These are phyloP conservation scores for Leccinum fuscescens DNA, from an alignment of 1,284 basidiomycete genomes.

Conservation along the genomic window DNA sequence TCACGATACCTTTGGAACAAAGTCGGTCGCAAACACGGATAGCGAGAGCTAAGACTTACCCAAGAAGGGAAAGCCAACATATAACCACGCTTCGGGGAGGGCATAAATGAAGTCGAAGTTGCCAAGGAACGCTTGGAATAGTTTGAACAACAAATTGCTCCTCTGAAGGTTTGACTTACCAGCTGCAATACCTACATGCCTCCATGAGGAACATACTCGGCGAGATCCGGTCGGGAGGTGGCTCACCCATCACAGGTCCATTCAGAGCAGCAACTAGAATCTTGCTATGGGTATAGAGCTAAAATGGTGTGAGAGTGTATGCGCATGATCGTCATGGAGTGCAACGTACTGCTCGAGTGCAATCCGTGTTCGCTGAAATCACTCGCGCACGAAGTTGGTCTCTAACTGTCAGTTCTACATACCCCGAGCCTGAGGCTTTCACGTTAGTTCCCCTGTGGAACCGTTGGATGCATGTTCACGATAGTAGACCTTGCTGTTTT, in stretches of 20 bases:
- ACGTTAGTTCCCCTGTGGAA: conserved; percentile 54
- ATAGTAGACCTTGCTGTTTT: neutral
- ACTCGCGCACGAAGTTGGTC: conserved; percentile 44
- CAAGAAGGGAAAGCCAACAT: conserved; percentile 66
- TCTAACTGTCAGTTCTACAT: conserved; percentile 37
- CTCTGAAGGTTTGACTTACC: conserved; percentile 36
- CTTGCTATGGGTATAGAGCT: conserved; percentile 68
- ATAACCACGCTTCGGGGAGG: conserved; percentile 60
- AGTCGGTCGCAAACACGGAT: conserved; percentile 2
- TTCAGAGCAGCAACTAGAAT: conserved; percentile 66
- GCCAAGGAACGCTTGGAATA: conserved; percentile 56
- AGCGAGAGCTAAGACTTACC: conserved; percentile 39
- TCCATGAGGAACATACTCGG: conserved; percentile 5
- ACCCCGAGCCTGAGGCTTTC: conserved; percentile 21
- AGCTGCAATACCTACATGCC: conserved; percentile 57
- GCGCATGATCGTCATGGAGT: neutral
- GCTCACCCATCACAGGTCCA: conserved; percentile 67
- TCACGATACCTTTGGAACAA: conserved; percentile 48
- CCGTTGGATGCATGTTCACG: neutral
- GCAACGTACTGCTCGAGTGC: conserved; percentile 55
- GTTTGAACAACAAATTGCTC: neutral
- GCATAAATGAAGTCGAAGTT: conserved; percentile 74
- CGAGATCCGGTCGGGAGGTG: neutral
- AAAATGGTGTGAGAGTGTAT: neutral
- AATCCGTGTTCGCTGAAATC: conserved; percentile 54